phyloP scores from a whole-genome alignment of 129 eudicot genomes.

The Tagetes patula region DNA sequence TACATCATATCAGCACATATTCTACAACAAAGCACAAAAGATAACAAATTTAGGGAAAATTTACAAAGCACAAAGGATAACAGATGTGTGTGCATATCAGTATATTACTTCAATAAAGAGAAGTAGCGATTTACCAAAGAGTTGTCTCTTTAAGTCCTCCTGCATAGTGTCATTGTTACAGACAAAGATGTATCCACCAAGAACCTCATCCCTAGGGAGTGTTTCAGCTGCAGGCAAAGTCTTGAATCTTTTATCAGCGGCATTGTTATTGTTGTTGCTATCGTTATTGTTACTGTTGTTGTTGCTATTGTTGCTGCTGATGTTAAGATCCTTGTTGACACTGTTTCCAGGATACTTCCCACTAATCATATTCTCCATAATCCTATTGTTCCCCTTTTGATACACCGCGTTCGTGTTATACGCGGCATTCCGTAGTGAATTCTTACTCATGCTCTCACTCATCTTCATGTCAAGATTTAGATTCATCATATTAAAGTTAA shows the following conservation, averaged over 20 bases:
- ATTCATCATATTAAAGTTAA: constrained; percentile 76
- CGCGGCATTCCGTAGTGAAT: constrained; percentile 46
- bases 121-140: constrained; percentile 65
- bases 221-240: constrained; percentile 99
- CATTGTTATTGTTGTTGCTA: constrained; percentile 39
- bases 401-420: constrained; percentile 61
- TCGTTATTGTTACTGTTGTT: constrained; percentile 34
- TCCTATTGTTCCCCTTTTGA: constrained; percentile 53
- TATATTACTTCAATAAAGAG: not conserved
- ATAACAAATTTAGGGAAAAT: not conserved
- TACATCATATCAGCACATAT: not conserved
- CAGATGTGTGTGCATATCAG: constrained; percentile 7
- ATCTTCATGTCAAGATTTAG: constrained; percentile 61
- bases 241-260: constrained; percentile 87
- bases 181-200: constrained; percentile 98
- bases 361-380: constrained; percentile 48
- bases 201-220: constrained; percentile 89
- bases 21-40: not conserved
- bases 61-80: not conserved
- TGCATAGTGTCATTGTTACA: constrained; percentile 99
- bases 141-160: constrained; percentile 89
- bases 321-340: constrained; percentile 45
- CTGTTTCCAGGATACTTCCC: constrained; percentile 57
- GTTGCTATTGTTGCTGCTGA: constrained; percentile 26
- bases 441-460: constrained; percentile 46